These are phyloP conservation scores for Calvatia gigantea DNA, from an alignment of 768 basidiomycete species.

Conservation along the genomic window DNA sequence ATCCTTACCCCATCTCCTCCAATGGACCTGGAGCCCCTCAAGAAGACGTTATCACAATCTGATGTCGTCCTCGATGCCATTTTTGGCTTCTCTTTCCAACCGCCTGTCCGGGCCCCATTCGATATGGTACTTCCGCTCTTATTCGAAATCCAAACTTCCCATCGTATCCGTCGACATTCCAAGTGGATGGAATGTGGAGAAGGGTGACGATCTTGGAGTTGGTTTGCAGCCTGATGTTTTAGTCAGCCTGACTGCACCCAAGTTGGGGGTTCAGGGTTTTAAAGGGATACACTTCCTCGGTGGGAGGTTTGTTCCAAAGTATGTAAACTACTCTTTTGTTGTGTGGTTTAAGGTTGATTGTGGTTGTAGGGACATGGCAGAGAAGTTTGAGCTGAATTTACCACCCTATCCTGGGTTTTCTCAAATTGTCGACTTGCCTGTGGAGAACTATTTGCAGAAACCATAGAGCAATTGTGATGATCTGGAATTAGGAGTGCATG, in stretches of 20 bases:
- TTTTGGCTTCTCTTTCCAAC: constrained; percentile 97
- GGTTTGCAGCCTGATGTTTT: constrained; percentile 77
- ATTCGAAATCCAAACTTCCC: constrained; percentile 59
- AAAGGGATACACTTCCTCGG: constrained; percentile 88
- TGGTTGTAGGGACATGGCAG: constrained; percentile 55
- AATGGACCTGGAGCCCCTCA: constrained; percentile 41
- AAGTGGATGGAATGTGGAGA: constrained; percentile 93
- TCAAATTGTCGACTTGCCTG: constrained; percentile 81
- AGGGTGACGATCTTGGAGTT: constrained; percentile 53
- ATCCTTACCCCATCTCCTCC: constrained; percentile 48
- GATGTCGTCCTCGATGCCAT: constrained; percentile 94
- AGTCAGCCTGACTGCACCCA: constrained; percentile 92
- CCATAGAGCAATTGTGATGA: too few species aligned
- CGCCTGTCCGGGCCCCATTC: constrained; percentile 88
- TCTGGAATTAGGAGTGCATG: too few species aligned
- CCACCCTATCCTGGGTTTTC: constrained; percentile 75
- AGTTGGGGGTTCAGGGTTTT: constrained; percentile 77
- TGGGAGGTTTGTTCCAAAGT: constrained; percentile 91
- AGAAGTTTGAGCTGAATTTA: constrained; percentile 75
- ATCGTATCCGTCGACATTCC: constrained; percentile 96
- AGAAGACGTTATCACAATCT: constrained; percentile 47
- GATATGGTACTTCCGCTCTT: constrained; percentile 69
- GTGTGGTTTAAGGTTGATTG: not conserved
- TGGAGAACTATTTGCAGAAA: constrained; percentile 12
- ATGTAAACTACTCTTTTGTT: constrained; percentile 22